Percentiles rank a stretch among this genome's conserved stretches.
Evolutionary conservation across 202 grass and related monocot genomes (phyloP).

Genomic region (Elaeis oleifera): DNA sequence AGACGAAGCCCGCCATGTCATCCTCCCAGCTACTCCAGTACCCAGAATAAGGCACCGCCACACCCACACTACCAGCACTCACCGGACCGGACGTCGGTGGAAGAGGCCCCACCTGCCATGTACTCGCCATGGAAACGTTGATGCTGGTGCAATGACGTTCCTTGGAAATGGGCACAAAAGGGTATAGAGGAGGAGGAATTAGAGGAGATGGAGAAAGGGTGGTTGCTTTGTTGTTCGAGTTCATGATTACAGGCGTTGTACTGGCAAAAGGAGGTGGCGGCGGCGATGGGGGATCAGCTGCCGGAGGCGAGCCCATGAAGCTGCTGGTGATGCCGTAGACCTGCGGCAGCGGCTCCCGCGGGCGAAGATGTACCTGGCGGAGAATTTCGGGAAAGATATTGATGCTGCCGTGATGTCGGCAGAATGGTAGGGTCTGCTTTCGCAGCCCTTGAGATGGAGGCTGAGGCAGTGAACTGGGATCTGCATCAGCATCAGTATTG

Average conservation of each 20-base stretch:
- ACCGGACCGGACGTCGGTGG: not conserved
- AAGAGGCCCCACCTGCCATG: too few relatives aligned
- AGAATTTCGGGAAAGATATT: slow-evolving; percentile 66
- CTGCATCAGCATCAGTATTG: not conserved
- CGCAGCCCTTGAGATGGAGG: not conserved
- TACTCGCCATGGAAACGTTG: not conserved
- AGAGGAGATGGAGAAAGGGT: too few relatives aligned
- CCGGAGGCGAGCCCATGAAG: not conserved
- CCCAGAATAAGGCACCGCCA: not conserved
- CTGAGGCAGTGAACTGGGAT: not conserved
- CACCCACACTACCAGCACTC: too few relatives aligned
- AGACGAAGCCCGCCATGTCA: not conserved
- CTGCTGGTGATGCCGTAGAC: not conserved
- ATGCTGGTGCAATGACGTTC: too few relatives aligned
- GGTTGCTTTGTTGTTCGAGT: too few relatives aligned
- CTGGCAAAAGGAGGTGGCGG: too few relatives aligned
- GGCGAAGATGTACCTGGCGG: slow-evolving; percentile 35
- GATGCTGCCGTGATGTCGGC: slow-evolving; percentile 1
- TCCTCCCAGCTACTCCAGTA: slow-evolving; percentile 21
- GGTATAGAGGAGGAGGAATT: too few relatives aligned
- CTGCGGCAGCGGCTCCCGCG: slow-evolving; percentile 4
- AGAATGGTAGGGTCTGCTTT: not conserved
- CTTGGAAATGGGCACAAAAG: too few relatives aligned
- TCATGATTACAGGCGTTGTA: too few relatives aligned
- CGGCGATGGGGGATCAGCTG: too few relatives aligned